phyloP scores from a whole-genome alignment of 352 stramenopile species.

The Phytophthora colocasiae region DNA sequence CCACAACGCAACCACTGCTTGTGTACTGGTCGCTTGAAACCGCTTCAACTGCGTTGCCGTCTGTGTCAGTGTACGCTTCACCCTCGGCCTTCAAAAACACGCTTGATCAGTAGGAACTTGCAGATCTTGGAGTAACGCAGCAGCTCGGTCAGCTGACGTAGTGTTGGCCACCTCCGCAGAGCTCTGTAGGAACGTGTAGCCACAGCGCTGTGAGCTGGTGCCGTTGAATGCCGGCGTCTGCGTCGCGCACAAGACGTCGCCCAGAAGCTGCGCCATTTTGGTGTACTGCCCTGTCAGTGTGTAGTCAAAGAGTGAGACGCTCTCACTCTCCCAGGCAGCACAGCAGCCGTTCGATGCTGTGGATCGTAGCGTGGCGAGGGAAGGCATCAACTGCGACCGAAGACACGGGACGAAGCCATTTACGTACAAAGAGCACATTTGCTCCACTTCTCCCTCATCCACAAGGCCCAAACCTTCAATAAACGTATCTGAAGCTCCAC shows the following conservation, averaged over 20 bases:
- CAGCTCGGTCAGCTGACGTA: slow-evolving; percentile 41
- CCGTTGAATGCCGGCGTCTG: slow-evolving; percentile 53
- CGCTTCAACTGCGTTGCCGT: slow-evolving; percentile 33
- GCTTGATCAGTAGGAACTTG: slow-evolving; percentile 64
- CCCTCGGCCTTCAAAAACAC: slow-evolving; percentile 56
- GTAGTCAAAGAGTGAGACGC: slow-evolving; percentile 59
- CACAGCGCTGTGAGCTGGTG: slow-evolving; percentile 56
- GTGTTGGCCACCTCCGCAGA: slow-evolving; percentile 37
- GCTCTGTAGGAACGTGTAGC: slow-evolving; percentile 58
- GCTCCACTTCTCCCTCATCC: slow-evolving; percentile 46
- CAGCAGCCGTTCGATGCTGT: slow-evolving; percentile 62
- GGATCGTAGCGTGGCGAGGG: slow-evolving; percentile 55
- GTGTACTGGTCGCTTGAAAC: slow-evolving; percentile 28
- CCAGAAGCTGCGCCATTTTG: slow-evolving; percentile 62
- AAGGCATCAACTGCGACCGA: slow-evolving; percentile 57
- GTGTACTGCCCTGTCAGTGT: slow-evolving; percentile 63
- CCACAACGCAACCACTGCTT: slow-evolving; percentile 55
- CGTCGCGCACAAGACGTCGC: slow-evolving; percentile 57
- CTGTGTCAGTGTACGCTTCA: slow-evolving; percentile 52
- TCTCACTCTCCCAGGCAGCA: slow-evolving; percentile 50
- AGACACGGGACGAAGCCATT: slow-evolving; percentile 57
- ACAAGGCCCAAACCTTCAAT: slow-evolving; percentile 37
- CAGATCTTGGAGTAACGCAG: slow-evolving; percentile 48
- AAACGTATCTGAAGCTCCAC: slow-evolving; percentile 16
- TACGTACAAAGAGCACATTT: slow-evolving; percentile 61